Percentiles rank a stretch among this genome's conserved stretches.
Evolutionary conservation across 805 yeast genomes (phyloP).

Genomic region (Helenozyma rhizophorensis): DNA sequence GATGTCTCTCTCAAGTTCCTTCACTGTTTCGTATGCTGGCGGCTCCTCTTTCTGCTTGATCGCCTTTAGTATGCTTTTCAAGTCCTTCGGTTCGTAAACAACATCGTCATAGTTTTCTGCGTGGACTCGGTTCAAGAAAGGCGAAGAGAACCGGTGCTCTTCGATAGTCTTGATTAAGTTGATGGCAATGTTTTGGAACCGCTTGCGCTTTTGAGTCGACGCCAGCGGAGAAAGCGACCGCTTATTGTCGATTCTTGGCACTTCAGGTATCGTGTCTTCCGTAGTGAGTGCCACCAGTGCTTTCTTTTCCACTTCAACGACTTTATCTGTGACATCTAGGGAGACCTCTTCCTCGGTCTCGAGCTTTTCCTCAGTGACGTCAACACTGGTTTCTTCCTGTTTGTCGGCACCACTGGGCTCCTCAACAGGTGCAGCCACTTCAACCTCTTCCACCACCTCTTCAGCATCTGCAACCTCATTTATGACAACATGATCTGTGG

Average conservation of each 20-base stretch:
- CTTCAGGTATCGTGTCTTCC: no score
- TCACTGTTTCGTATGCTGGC: constrained; percentile 47
- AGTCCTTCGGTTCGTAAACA: constrained; percentile 61
- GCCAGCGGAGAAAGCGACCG: constrained; percentile 7
- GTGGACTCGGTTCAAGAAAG: constrained; percentile 67
- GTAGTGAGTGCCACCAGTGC: no score
- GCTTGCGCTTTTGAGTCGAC: constrained; percentile 27
- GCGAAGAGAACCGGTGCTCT: constrained; percentile 68
- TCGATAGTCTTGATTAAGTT: constrained; percentile 62
- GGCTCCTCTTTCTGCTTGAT: constrained; percentile 41
- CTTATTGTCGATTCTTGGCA: background rate
- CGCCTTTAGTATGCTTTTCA: constrained; percentile 55
- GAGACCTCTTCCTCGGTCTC: no score
- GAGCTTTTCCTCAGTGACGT: no score
- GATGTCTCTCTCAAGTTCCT: constrained; percentile 63
- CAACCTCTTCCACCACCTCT: no score
- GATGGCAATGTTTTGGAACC: constrained; percentile 57
- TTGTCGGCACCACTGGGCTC: no score
- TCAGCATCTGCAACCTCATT: no score
- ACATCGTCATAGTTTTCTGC: constrained; percentile 67
- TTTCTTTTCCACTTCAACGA: no score
- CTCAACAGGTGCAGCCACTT: no score
- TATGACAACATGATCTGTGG: no score
- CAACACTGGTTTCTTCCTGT: no score
- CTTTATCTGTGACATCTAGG: no score